Evolutionary conservation across 2,329 filamentous ascomycete genomes (phyloP).

Genomic region (Penicillium sp.): DNA sequence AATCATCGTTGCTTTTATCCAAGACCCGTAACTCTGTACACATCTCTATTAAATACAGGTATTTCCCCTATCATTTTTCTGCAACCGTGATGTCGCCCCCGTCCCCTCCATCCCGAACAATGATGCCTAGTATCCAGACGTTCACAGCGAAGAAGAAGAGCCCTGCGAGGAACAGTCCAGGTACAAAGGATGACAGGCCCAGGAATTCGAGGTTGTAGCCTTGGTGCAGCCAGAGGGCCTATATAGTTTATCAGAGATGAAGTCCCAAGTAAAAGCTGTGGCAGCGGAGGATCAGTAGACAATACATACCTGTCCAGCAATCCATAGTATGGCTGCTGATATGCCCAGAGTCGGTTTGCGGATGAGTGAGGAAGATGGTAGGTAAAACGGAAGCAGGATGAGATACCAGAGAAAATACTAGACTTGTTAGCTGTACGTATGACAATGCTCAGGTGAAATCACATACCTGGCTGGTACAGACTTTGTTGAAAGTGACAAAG

Average conservation of each 20-base stretch:
- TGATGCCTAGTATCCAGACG: constrained; percentile 78
- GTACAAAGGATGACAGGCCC: constrained; percentile 77
- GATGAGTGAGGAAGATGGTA: constrained; percentile 74
- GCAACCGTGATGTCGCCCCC: constrained; percentile 16
- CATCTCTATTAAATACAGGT: not conserved
- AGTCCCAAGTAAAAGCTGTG: not conserved
- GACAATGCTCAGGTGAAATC: not conserved
- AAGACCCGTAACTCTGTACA: not conserved
- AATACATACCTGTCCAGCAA: constrained; percentile 60
- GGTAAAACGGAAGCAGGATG: constrained; percentile 85
- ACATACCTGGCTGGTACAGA: constrained; percentile 91
- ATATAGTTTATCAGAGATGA: not conserved
- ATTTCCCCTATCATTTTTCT: constrained; percentile 20
- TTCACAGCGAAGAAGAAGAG: constrained; percentile 81
- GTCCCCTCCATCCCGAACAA: constrained; percentile 63
- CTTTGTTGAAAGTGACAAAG: constrained; percentile 98
- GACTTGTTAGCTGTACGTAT: not conserved
- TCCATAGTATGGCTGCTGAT: constrained; percentile 67
- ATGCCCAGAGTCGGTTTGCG: constrained; percentile 59
- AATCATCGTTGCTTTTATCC: not conserved
- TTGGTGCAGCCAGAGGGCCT: constrained; percentile 70
- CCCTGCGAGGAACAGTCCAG: constrained; percentile 74
- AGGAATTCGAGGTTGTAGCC: constrained; percentile 75
- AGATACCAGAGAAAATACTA: constrained; percentile 99
- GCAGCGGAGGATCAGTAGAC: not conserved